A percentile compares a stretch with the other conserved stretches of the same genome.
These are phyloP conservation scores for Polymyxa betae DNA, from an alignment of 208 protist species.

Conservation along the genomic window DNA sequence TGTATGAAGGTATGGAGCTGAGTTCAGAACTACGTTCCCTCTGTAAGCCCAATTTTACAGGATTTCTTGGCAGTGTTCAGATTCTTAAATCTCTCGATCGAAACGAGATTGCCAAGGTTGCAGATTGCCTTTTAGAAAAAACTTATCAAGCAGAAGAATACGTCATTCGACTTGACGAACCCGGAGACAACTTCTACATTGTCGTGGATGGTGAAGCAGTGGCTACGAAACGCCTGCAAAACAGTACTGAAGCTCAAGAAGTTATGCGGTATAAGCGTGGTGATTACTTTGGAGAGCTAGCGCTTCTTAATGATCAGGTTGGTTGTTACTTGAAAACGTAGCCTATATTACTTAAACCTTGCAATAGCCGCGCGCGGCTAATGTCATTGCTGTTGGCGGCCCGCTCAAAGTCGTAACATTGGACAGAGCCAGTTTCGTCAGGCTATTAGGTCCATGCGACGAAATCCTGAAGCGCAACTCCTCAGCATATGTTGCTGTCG, in stretches of 20 bases:
- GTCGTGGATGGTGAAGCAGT: conserved; percentile 58
- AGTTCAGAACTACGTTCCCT: neutral
- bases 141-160: conserved; percentile 55
- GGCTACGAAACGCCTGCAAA: conserved; percentile 34
- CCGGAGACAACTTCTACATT: conserved; percentile 75
- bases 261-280: conserved; percentile 36
- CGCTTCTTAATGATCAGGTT: conserved; percentile 58
- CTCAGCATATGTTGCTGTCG: conserved; percentile 32
- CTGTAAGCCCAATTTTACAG: neutral
- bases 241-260: neutral
- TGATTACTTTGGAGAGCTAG: conserved; percentile 67
- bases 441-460: conserved; percentile 41
- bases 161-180: conserved; percentile 75
- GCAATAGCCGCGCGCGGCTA: neutral
- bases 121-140: neutral
- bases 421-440: conserved; percentile 53
- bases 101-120: neutral
- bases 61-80: neutral
- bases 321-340: neutral
- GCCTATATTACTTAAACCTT: neutral
- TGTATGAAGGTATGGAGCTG: conserved; percentile 14
- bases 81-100: neutral
- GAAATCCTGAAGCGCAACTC: conserved; percentile 38
- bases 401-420: conserved; percentile 48
- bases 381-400: neutral